These are phyloP conservation scores for Leishmania aethiopica DNA, from an alignment of 208 protist genomes.

Conservation along the genomic window DNA sequence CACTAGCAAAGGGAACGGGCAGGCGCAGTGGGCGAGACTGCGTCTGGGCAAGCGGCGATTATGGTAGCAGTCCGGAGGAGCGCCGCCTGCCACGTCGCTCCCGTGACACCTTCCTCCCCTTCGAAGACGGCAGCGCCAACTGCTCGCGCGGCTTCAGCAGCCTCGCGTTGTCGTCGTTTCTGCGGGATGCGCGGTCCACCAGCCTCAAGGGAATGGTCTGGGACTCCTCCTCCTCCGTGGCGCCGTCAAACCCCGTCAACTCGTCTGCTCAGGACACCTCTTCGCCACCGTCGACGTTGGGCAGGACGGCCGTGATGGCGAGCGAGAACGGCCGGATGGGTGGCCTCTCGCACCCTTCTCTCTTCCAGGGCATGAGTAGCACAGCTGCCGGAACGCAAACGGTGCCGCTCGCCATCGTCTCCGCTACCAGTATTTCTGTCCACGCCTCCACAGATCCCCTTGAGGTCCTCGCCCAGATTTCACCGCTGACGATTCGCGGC, in stretches of 20 bases:
- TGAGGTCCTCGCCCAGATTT: not conserved
- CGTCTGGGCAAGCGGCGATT: not conserved
- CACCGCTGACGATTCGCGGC: not conserved
- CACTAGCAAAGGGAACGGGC: not conserved
- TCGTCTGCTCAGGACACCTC: not conserved
- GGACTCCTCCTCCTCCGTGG: not conserved
- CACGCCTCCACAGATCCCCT: not conserved
- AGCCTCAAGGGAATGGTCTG: not conserved
- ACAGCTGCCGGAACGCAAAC: not conserved
- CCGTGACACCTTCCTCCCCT: conserved; percentile 16
- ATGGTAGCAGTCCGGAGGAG: not conserved
- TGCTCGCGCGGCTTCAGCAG: conserved; percentile 27
- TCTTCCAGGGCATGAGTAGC: not conserved
- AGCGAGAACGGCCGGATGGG: not conserved
- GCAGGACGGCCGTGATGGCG: not conserved
- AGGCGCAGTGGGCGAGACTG: not conserved
- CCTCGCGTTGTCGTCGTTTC: conserved; percentile 22
- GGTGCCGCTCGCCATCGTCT: not conserved
- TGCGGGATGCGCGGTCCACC: conserved; percentile 16
- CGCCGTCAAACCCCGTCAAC: not conserved
- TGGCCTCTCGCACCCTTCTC: not conserved
- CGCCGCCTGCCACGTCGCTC: not conserved
- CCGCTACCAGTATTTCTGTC: not conserved
- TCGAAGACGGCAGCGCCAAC: conserved; percentile 9
- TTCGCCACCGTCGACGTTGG: not conserved